These are phyloP conservation scores for Tulasnella sp. DNA, from an alignment of 768 basidiomycete species.

Conservation along the genomic window DNA sequence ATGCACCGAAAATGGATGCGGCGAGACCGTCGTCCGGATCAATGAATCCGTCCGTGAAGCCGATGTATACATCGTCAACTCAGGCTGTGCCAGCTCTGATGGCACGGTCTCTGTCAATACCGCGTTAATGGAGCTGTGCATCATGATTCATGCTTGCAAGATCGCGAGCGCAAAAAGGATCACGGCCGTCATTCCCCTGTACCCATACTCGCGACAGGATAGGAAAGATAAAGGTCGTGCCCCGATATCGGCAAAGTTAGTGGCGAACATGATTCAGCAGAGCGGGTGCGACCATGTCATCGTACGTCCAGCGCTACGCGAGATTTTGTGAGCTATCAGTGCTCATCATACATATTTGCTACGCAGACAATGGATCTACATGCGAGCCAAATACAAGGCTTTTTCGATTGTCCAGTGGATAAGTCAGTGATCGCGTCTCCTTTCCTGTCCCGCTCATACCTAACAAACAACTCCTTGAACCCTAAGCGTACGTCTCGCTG, in stretches of 20 bases:
- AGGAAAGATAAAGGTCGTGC: conserved; percentile 99
- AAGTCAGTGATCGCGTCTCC: conserved; percentile 66
- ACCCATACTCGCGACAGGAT: conserved; percentile 95
- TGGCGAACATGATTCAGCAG: conserved; percentile 93
- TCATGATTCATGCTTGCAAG: conserved; percentile 99
- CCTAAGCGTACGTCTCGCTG: too few species aligned
- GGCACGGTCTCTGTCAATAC: conserved; percentile 55
- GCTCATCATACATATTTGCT: too few species aligned
- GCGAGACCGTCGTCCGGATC: conserved; percentile 87
- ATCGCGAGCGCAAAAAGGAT: conserved; percentile 98
- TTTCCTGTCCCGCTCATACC: not conserved
- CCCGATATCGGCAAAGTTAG: conserved; percentile 94
- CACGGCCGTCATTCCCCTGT: conserved; percentile 95
- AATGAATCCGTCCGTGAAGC: conserved; percentile 93
- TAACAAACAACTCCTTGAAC: not conserved
- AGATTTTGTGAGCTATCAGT: too few species aligned
- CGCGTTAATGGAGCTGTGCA: conserved; percentile 94
- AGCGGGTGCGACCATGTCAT: conserved; percentile 95
- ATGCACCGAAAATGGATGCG: conserved; percentile 78
- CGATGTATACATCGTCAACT: conserved; percentile 98
- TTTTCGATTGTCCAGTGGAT: conserved; percentile 99
- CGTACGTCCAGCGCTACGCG: too few species aligned
- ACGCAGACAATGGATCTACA: conserved; percentile 96
- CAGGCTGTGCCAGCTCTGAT: conserved; percentile 52
- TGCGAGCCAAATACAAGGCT: conserved; percentile 98